Evolutionary conservation across 2,329 filamentous ascomycete species (phyloP).

Genomic region (Lasiodiplodia sp.): DNA sequence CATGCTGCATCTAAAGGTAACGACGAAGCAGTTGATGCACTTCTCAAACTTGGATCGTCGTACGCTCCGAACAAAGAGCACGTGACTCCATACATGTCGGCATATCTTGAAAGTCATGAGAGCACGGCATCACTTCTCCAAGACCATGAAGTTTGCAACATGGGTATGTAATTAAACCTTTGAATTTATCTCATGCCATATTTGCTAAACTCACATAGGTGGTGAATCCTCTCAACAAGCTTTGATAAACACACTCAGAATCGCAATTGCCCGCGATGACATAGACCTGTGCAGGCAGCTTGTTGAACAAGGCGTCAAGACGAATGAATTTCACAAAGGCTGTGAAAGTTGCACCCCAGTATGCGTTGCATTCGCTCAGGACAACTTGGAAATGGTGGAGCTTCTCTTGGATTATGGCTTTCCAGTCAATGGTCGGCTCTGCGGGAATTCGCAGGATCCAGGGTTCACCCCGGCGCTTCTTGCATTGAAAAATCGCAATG

Average conservation of each 20-base stretch:
- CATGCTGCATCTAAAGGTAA: neutral
- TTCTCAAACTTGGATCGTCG: neutral
- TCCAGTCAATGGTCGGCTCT: neutral
- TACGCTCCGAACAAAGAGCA: neutral
- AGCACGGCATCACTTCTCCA: neutral
- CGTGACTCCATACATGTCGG: neutral
- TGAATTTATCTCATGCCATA: neutral
- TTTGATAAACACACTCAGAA: neutral
- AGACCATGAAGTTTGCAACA: neutral
- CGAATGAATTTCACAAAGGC: accelerated
- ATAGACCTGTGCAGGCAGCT: accelerated
- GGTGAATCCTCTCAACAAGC: neutral
- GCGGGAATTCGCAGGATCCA: accelerated
- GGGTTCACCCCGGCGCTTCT: neutral
- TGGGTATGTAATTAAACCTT: neutral
- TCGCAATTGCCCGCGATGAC: neutral
- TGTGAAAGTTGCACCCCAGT: neutral
- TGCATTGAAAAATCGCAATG: neutral
- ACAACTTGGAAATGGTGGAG: neutral
- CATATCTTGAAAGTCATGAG: neutral
- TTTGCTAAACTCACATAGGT: too few relatives aligned
- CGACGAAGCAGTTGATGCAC: neutral
- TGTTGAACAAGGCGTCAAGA: neutral
- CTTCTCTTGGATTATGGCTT: neutral
- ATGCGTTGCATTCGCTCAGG: neutral